phyloP scores from a whole-genome alignment of 2,329 filamentous ascomycete species.

The Didymosphaeria variabile region DNA sequence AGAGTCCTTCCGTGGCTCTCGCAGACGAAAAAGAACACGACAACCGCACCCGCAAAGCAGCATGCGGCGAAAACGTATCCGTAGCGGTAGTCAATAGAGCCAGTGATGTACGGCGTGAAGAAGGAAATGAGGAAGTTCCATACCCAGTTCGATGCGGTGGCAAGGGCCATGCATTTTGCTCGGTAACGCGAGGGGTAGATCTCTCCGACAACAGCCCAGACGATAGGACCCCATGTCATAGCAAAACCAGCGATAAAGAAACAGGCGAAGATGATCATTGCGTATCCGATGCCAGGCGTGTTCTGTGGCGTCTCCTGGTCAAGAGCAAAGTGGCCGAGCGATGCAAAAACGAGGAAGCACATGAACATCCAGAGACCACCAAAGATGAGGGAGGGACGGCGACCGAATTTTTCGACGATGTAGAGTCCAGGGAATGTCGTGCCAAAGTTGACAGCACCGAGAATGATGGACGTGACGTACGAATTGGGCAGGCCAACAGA shows the following conservation, averaged over 20 bases:
- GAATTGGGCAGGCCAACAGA: slow-evolving; percentile 53
- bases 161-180: slow-evolving; percentile 55
- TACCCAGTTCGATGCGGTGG: slow-evolving; percentile 56
- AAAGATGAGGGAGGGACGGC: slow-evolving; percentile 56
- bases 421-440: slow-evolving; percentile 58
- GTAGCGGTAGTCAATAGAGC: slow-evolving; percentile 74
- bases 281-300: slow-evolving; percentile 61
- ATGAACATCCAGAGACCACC: slow-evolving; percentile 60
- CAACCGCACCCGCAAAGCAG: slow-evolving; percentile 68
- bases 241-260: slow-evolving; percentile 73
- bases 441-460: slow-evolving; percentile 59
- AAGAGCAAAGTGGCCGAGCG: slow-evolving; percentile 56
- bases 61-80: slow-evolving; percentile 81
- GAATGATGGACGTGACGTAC: slow-evolving; percentile 59
- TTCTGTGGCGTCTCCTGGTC: slow-evolving; percentile 41
- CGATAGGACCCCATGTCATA: slow-evolving; percentile 74
- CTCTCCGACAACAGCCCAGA: slow-evolving; percentile 75
- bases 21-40: slow-evolving; percentile 81
- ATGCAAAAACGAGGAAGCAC: slow-evolving; percentile 67
- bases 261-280: slow-evolving; percentile 74
- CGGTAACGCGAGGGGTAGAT: slow-evolving; percentile 68
- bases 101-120: slow-evolving; percentile 81
- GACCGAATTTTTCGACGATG: slow-evolving; percentile 58
- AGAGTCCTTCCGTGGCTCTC: slow-evolving; percentile 77
- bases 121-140: slow-evolving; percentile 64